A percentile compares a stretch with the other conserved stretches of the same genome.
phyloP scores from a whole-genome alignment of 305 asterid genomes.

The Stenogyne calaminthoides region DNA sequence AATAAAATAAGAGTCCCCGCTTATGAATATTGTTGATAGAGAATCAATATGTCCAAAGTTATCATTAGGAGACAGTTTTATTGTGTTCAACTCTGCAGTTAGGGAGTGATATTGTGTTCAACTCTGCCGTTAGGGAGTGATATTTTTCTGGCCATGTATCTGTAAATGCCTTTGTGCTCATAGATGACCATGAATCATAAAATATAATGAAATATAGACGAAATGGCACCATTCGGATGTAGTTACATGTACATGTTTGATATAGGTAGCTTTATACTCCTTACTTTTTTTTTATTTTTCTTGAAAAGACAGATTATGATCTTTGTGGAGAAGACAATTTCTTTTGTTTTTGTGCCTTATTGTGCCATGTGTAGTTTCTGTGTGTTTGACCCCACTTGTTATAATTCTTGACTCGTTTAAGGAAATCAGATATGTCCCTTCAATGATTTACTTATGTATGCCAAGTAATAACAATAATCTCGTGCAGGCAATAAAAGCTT shows the following conservation, averaged over 20 bases:
- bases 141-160: not conserved
- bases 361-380: not conserved
- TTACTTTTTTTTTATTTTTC: not conserved
- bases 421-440: not conserved
- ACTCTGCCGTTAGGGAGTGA: not conserved
- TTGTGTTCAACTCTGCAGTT: no score
- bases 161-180: not conserved
- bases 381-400: not conserved
- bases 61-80: not conserved
- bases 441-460: constrained; percentile 12
- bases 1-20: not conserved
- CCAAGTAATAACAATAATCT: constrained; percentile 23
- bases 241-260: constrained; percentile 12
- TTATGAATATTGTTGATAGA: constrained; percentile 15
- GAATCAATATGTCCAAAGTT: constrained; percentile 9
- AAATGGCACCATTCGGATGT: not conserved
- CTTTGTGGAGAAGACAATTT: not conserved
- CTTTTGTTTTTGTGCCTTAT: not conserved
- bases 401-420: not conserved
- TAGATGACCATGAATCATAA: not conserved
- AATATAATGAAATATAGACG: not conserved
- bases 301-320: not conserved
- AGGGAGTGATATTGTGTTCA: no score
- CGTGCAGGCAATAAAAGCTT: constrained; percentile 74
- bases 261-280: not conserved